A percentile compares a stretch with the other conserved stretches of the same genome.
Evolutionary conservation across 169 alveolate species (phyloP).

Genomic region (Plasmodium inui): DNA sequence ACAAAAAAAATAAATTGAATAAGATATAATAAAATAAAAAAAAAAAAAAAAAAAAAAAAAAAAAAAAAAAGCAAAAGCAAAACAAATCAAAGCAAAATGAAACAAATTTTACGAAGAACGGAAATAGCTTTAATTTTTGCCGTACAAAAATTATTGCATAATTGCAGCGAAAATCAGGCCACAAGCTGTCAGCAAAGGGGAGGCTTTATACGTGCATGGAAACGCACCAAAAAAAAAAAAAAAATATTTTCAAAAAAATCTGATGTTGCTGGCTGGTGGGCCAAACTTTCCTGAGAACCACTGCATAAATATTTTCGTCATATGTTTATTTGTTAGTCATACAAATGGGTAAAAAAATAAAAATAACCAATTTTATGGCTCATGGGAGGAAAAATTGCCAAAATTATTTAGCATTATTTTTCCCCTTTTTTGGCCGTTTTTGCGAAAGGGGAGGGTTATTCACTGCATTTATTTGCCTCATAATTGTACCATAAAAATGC

Average conservation of each 20-base stretch:
- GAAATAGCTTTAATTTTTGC: neutral
- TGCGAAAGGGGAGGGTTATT: neutral
- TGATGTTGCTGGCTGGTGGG: no score
- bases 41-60: neutral
- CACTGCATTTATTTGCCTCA: neutral
- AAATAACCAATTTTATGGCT: neutral
- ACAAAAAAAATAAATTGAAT: no score
- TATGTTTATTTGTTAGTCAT: neutral
- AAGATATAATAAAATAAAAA: no score
- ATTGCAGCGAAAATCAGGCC: neutral
- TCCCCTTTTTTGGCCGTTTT: neutral
- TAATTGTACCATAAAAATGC: neutral
- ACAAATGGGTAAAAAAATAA: neutral
- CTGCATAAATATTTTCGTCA: neutral
- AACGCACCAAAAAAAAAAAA: slow-evolving; percentile 35
- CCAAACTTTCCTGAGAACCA: no score
- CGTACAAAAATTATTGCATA: neutral
- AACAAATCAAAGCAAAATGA: neutral
- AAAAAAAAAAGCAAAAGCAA: neutral
- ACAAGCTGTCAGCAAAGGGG: neutral
- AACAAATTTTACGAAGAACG: neutral
- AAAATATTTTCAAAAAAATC: no score
- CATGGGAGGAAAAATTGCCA: neutral
- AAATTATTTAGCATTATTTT: neutral
- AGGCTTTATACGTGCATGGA: slow-evolving; percentile 25